Percentiles rank a stretch among this genome's conserved stretches.
These are phyloP conservation scores for Capsella rubella DNA, from an alignment of 441 rosid species.

Conservation along the genomic window DNA sequence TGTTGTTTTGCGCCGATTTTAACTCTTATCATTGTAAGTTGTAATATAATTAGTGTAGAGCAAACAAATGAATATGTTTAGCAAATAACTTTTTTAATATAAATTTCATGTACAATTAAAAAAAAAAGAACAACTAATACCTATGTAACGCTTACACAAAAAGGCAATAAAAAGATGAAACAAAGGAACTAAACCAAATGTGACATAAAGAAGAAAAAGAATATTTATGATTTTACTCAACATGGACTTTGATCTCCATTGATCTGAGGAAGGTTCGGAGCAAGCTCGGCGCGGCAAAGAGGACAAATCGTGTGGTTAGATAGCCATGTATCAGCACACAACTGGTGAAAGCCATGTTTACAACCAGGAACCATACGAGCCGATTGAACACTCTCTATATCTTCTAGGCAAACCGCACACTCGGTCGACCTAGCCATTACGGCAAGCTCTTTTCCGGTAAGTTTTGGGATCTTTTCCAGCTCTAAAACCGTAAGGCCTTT, in stretches of 20 bases:
- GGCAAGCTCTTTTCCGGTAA: constrained; percentile 67
- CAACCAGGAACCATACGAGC: constrained; percentile 84
- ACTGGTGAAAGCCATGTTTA: constrained; percentile 80
- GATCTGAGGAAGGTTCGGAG: constrained; percentile 12
- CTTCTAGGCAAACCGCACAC: constrained; percentile 85
- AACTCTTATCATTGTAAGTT: neutral
- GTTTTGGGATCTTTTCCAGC: constrained; percentile 67
- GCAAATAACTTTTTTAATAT: neutral
- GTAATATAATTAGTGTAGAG: neutral
- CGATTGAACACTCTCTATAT: constrained; percentile 60
- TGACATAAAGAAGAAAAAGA: constrained; percentile 20
- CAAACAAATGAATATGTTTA: neutral
- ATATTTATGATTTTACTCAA: constrained; percentile 4
- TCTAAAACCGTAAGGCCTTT: constrained; percentile 65
- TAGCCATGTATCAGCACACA: constrained; percentile 87
- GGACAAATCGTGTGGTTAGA: constrained; percentile 67
- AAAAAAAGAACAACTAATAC: neutral
- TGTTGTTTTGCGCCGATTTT: neutral
- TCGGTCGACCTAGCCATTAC: constrained; percentile 57
- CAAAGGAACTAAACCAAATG: neutral
- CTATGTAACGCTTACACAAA: constrained; percentile 15
- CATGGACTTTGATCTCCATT: constrained; percentile 35
- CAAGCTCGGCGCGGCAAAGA: constrained; percentile 65
- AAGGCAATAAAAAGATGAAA: neutral
- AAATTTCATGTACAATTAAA: constrained; percentile 1